Evolutionary conservation across 164 flowering plant genomes (phyloP).

Genomic region (Dillenia suffruticosa): DNA sequence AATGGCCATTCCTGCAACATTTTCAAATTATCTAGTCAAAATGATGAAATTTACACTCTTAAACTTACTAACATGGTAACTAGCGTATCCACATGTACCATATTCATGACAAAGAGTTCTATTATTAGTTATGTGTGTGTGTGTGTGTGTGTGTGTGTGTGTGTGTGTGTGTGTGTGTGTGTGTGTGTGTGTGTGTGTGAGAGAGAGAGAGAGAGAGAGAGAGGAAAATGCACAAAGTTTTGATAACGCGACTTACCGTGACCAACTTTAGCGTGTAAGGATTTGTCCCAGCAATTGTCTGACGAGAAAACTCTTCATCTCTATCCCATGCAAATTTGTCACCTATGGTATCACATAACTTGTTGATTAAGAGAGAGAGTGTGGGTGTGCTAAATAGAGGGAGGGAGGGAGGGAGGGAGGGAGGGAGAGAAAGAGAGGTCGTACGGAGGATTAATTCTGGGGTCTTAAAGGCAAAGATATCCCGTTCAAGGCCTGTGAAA

Average conservation of each 20-base stretch:
- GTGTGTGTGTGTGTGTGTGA: too few species aligned
- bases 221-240: not conserved
- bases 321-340: conserved; percentile 25
- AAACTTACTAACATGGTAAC: too few species aligned
- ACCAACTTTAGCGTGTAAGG: conserved; percentile 32
- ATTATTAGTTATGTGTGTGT: too few species aligned
- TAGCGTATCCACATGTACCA: too few species aligned
- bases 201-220: not conserved
- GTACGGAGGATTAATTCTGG: conserved; percentile 3
- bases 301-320: conserved; percentile 35
- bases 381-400: too few species aligned
- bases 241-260: conserved; percentile 16
- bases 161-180: too few species aligned
- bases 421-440: not conserved
- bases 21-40: too few species aligned
- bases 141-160: too few species aligned
- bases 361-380: not conserved
- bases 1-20: conserved; percentile 32
- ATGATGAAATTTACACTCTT: too few species aligned
- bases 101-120: not conserved
- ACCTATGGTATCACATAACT: conserved; percentile 9
- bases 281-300: conserved; percentile 48
- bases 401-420: too few species aligned
- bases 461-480: conserved; percentile 14
- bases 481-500: not conserved